Conservation (phyloP, 1,139 yeast genomes). For the Pichia sp. region DNA sequence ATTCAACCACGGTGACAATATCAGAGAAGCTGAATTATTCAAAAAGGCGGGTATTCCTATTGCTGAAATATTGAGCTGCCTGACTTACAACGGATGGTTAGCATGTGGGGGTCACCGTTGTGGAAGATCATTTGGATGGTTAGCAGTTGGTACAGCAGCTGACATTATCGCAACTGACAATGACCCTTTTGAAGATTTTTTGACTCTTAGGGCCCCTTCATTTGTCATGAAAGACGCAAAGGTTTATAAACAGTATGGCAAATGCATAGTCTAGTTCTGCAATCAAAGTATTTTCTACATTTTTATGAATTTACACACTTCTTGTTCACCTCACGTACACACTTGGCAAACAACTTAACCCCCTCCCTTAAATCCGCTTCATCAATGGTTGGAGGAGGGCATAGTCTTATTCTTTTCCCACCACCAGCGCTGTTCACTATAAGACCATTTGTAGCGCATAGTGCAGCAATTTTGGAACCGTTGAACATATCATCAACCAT, state of each 20-base stretch:
- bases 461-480: constrained; percentile 87
- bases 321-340: constrained; percentile 14
- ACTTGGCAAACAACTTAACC: constrained; percentile 34
- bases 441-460: constrained; percentile 80
- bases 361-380: constrained; percentile 75
- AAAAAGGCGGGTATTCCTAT: constrained; percentile 20
- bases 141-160: constrained; percentile 19
- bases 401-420: constrained; percentile 83
- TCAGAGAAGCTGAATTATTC: constrained; percentile 22
- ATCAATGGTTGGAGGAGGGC: constrained; percentile 85
- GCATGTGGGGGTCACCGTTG: constrained; percentile 22
- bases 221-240: constrained; percentile 24
- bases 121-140: constrained; percentile 22
- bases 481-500: constrained; percentile 45
- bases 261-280: constrained; percentile 18
- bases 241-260: constrained; percentile 24
- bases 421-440: constrained; percentile 90
- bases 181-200: constrained; percentile 15
- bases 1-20: constrained; percentile 23
- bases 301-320: background rate
- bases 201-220: constrained; percentile 14
- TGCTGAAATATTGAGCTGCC: constrained; percentile 15
- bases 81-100: constrained; percentile 23
- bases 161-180: constrained; percentile 21
- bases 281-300: no score